A percentile compares a stretch with the other conserved stretches of the same genome.
Evolutionary conservation across 2,329 filamentous ascomycete genomes (phyloP).

Genomic region (Ophiostoma novo-ulmi): DNA sequence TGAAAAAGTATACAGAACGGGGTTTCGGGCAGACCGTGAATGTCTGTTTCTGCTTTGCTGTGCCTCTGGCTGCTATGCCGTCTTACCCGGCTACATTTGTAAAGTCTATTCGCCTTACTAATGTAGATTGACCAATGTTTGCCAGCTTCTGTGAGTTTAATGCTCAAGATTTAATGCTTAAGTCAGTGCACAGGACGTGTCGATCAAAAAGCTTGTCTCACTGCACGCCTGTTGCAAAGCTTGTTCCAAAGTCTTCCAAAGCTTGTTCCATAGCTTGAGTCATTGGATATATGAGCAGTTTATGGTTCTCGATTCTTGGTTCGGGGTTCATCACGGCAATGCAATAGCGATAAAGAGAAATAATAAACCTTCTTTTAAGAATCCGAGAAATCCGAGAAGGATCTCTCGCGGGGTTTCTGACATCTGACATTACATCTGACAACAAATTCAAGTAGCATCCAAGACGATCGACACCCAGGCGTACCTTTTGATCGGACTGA

Average conservation of each 20-base stretch:
- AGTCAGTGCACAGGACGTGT: neutral
- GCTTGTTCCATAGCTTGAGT: neutral
- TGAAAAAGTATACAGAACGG: neutral
- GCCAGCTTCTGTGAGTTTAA: neutral
- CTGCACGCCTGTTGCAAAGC: neutral
- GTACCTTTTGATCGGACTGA: neutral
- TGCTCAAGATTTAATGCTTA: neutral
- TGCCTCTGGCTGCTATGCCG: neutral
- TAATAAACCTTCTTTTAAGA: neutral
- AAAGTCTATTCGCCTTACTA: neutral
- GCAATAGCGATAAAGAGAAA: neutral
- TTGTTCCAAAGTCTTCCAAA: neutral
- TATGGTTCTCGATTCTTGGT: neutral
- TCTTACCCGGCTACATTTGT: neutral
- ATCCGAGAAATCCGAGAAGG: neutral
- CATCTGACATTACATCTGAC: neutral
- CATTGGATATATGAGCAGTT: neutral
- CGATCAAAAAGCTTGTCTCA: constrained; percentile 1
- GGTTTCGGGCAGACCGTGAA: neutral
- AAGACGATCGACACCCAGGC: neutral
- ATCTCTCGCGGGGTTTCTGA: neutral
- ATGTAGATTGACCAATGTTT: neutral
- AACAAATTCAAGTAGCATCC: neutral
- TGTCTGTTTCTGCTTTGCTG: neutral
- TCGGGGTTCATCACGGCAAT: neutral